Evolutionary conservation across 148 eudicot genomes (phyloP), one percentile per base, ranked within the genome.

Genomic region (Silene uniflora): DNA sequence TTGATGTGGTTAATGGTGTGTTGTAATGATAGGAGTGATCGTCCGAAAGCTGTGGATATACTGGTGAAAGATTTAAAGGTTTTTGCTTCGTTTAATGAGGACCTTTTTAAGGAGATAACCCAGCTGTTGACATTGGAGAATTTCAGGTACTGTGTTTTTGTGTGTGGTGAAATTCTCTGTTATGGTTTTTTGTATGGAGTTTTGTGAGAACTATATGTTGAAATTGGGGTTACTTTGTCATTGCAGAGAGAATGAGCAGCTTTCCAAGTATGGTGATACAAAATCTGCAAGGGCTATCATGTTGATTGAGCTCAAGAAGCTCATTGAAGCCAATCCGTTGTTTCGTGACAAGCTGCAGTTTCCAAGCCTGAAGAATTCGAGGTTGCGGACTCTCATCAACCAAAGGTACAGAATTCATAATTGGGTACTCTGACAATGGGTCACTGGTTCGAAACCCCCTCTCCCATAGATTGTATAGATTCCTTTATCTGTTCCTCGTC

Each of bases 251-350:
- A 88, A 92, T 74, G 86, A 84, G 62, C 87, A 86, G 76, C 90
- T 92, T 19, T 83, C 91, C 61, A 85, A 82, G 71, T 92, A 92
- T 72, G 91, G 91, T 22, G 96, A 92, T 79, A 84, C 92, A n/a
- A 86, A 83, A 66, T 86, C 97, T 16, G 96, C 96, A 0, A 81
- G 97, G 71, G 86, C 86, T 29, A 85, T 84, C 35, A 84, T 92
- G 89, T 77, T 92, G 82, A 85, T 84, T 73, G 93, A 86, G 77
- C 90, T 90, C 61, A 89, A 84, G 87, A 82, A 83, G 81, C 84
- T 92, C 23, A 92, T 92, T 69, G 91, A 90, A 81, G 93, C 95
- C 68, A 92, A 89, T 79, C 97, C 97, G 13, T 79, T 86, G 78
- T 89, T 92, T 75, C 90, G 89, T 65, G 97, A 88, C 75, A 90